phyloP scores from a whole-genome alignment of 2,329 filamentous ascomycete species.

The Hansfordia pulvinata region DNA sequence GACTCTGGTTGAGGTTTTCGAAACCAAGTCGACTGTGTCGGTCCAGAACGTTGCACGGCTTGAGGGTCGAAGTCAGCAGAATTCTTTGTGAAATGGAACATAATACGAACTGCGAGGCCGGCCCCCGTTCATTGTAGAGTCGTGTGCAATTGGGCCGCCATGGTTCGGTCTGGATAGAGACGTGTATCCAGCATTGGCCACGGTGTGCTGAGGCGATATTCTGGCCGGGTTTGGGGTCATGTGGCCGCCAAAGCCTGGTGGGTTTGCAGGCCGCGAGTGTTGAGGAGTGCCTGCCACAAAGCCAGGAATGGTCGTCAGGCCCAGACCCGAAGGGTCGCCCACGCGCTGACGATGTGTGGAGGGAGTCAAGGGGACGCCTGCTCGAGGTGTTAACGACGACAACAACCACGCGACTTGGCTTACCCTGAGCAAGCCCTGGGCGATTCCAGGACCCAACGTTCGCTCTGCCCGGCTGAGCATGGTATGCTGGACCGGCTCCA shows the following conservation, averaged over 20 bases:
- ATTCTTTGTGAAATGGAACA: slow-evolving; percentile 7
- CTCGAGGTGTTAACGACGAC: slow-evolving; percentile 9
- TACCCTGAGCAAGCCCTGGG: slow-evolving; percentile 7
- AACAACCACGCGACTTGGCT: slow-evolving; percentile 5
- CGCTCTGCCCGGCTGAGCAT: no score
- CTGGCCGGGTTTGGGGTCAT: slow-evolving; percentile 6
- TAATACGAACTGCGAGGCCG: no score
- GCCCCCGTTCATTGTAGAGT: no score
- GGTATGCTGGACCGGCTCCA: no score
- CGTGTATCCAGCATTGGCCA: no score
- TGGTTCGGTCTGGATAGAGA: no score
- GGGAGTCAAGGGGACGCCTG: slow-evolving; percentile 17
- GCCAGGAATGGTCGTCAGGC: slow-evolving; percentile 16
- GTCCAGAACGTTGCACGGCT: slow-evolving; percentile 10
- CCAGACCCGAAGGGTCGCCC: slow-evolving; percentile 9
- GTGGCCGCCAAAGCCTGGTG: slow-evolving; percentile 6
- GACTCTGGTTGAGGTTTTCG: slow-evolving; percentile 8
- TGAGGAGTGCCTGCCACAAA: slow-evolving; percentile 15
- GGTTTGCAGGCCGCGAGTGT: slow-evolving; percentile 8
- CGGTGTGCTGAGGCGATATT: no score
- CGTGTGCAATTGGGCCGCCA: no score
- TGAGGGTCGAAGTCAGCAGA: slow-evolving; percentile 4
- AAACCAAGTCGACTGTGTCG: slow-evolving; percentile 6
- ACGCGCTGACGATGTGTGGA: slow-evolving; percentile 19
- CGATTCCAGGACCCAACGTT: no score